Conservation (phyloP, 2,329 filamentous ascomycete genomes). For the Dothiorella sarmentorum region DNA sequence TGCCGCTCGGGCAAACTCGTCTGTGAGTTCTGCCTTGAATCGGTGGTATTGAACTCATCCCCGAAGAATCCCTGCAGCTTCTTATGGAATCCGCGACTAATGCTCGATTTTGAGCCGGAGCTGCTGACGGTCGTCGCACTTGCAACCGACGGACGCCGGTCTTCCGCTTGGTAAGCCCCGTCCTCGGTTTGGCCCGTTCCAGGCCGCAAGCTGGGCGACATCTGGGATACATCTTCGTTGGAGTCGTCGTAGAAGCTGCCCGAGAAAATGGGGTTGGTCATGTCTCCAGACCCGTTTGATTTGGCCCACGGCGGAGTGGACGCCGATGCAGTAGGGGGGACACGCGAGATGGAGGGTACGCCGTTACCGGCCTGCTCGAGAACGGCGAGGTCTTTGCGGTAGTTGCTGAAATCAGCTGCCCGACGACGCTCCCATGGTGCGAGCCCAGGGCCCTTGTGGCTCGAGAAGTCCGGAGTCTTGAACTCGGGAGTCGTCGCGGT, state of each 20-base stretch:
- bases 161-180: constrained; percentile 55
- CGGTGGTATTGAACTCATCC: constrained; percentile 74
- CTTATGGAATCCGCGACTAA: constrained; percentile 68
- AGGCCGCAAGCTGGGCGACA: constrained; percentile 67
- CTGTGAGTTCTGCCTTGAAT: constrained; percentile 65
- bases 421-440: constrained; percentile 54
- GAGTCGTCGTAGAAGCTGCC: constrained; percentile 71
- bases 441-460: constrained; percentile 29
- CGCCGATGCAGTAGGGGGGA: constrained; percentile 56
- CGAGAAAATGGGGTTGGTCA: constrained; percentile 43
- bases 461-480: constrained; percentile 35
- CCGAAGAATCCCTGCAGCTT: constrained; percentile 91
- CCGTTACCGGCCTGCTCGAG: constrained; percentile 60
- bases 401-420: constrained; percentile 62
- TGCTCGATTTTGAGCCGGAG: constrained; percentile 71
- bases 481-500: constrained; percentile 33
- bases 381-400: constrained; percentile 68
- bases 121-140: constrained; percentile 87
- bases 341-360: constrained; percentile 57
- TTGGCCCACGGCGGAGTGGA: constrained; percentile 52
- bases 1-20: constrained; percentile 56
- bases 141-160: constrained; percentile 79
- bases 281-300: constrained; percentile 34
- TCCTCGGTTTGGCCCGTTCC: constrained; percentile 49
- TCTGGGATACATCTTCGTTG: constrained; percentile 64